A percentile compares a stretch with the other conserved stretches of the same genome.
phyloP scores from a whole-genome alignment of 345 rosid genomes.

The Sapria himalayana region DNA sequence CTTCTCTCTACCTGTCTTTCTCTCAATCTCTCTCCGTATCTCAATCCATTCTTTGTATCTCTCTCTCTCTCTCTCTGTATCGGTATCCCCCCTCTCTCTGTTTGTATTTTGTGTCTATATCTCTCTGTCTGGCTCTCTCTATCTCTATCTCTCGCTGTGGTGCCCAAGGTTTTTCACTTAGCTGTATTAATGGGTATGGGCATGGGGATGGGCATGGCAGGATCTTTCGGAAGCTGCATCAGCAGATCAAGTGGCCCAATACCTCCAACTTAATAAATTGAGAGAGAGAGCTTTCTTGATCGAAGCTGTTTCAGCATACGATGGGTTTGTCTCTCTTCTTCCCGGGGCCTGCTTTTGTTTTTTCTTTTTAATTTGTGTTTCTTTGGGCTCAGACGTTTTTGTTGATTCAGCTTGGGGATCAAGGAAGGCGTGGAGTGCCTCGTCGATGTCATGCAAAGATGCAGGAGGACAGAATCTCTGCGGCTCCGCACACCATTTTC shows the following conservation, averaged over 20 bases:
- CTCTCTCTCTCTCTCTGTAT: too few species aligned
- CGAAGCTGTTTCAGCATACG: constrained; percentile 83
- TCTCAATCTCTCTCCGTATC: too few species aligned
- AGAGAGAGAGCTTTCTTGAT: constrained; percentile 83
- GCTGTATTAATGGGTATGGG: too few species aligned
- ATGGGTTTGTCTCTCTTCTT: constrained; percentile 37
- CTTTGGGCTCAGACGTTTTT: not conserved
- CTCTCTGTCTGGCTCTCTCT: too few species aligned
- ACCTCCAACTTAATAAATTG: constrained; percentile 80
- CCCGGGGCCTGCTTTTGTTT: not conserved
- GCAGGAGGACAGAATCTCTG: constrained; percentile 87
- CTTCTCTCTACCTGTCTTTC: too few species aligned
- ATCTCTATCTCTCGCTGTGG: too few species aligned
- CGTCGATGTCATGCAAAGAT: constrained; percentile 80
- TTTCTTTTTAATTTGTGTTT: not conserved
- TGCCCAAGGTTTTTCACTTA: too few species aligned
- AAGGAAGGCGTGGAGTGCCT: constrained; percentile 85
- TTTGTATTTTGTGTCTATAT: too few species aligned
- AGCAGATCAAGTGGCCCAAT: constrained; percentile 63
- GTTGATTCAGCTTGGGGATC: constrained; percentile 48
- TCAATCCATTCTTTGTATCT: too few species aligned
- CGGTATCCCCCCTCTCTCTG: too few species aligned
- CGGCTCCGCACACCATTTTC: constrained; percentile 54
- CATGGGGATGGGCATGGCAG: constrained; percentile 35
- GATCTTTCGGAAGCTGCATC: constrained; percentile 81